Conservation (phyloP, 129 eudicot species). For the Heracleum sosnowskyi region DNA sequence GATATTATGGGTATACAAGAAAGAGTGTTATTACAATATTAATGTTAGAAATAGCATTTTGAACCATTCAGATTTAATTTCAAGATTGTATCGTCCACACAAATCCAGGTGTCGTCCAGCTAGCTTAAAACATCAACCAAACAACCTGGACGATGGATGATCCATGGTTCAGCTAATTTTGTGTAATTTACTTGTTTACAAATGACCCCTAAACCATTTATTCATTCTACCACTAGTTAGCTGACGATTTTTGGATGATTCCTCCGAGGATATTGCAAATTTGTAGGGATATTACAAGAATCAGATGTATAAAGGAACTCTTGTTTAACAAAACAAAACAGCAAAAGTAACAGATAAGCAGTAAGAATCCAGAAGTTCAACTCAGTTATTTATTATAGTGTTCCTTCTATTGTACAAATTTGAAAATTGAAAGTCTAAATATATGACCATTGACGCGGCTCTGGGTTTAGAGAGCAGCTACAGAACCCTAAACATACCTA, state of each 20-base stretch:
- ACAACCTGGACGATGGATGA: too few species aligned
- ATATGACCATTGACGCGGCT: background rate
- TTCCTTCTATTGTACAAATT: background rate
- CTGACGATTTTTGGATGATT: background rate
- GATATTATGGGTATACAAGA: too few species aligned
- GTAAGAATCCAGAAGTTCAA: background rate
- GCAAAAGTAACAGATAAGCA: background rate
- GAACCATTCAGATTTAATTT: too few species aligned
- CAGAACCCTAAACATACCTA: background rate
- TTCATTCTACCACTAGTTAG: background rate
- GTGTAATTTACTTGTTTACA: too few species aligned
- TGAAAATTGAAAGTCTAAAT: background rate
- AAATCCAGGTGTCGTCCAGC: too few species aligned
- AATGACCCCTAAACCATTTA: background rate
- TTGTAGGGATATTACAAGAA: background rate
- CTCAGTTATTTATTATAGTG: background rate
- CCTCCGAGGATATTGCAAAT: background rate
- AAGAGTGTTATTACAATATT: too few species aligned
- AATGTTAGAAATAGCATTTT: too few species aligned
- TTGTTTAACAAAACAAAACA: background rate
- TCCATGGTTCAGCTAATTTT: too few species aligned
- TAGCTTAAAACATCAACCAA: too few species aligned
- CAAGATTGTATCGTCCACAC: too few species aligned
- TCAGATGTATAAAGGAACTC: background rate
- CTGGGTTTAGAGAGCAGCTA: background rate